Base-by-base conservation (phyloP, 257 asterid genomes). In the Paraleonurus japonicus region DNA sequence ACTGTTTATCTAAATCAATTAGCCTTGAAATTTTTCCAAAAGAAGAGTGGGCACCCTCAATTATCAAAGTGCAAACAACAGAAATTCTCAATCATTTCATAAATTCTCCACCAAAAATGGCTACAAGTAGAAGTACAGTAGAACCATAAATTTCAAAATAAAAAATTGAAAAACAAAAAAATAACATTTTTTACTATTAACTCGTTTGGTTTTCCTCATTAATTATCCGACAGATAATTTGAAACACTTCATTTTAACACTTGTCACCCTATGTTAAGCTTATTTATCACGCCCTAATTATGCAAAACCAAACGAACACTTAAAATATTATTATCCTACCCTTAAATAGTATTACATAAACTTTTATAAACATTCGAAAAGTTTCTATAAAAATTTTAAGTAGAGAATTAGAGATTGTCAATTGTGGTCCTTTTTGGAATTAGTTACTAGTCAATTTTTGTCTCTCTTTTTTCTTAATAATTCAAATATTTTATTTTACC, bases 31-130 rank as follows among this genome's bases (percentile, higher is more conserved):
- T 3, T 24, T 73, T 8, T n/a, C 2, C 50, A 11, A 17, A 3
- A 37, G 8, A 58, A n/a, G 79, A 67, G 65, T 75, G 74, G 65
- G 65, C 35, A 22, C 35, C 74, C 45, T 15, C 74, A 32, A 50
- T 23, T 15, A 59, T 67, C 48, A 24, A 9, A 17, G 5, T 26
- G 5, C 33, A 71, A 54, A 71, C 13, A 48, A 2, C 1, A 61
- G 8, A 20, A 47, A 48, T 30, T 35, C 62, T 37, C 43, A 61
- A 48, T 72, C 64, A 48, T 32, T 47, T 48, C 4, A 32, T 63
- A 32, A 50, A 22, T 47, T 71, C 61, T 28, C 75, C 58, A 59
- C 68, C 47, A 43, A 16, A n/a, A 59, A n/a, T 68, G 35, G 27
- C 73, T n/a, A 16, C 59, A 32, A 48, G 61, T 48, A 41, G 33